Evolutionary conservation across 73 alveolate genomes (phyloP), one percentile per base, ranked within the genome.

Genomic region (Diophrys sp.): DNA sequence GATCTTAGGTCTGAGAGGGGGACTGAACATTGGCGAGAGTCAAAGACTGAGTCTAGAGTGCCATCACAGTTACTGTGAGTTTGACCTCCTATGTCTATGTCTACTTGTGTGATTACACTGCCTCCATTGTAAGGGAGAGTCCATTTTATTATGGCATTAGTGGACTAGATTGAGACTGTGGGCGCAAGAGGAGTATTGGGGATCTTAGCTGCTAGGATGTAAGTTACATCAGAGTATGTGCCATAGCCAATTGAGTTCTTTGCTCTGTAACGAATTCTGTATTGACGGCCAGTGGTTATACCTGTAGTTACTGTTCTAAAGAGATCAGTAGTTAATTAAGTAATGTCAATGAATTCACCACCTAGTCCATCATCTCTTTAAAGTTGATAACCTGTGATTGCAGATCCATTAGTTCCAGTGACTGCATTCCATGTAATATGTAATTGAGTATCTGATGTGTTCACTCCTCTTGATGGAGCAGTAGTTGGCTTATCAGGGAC

Each of bases 281-380:
- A 86, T 1, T 87, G 73, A 31, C 93, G 54, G 8, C 93, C 93
- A n/a, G 77, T 18, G 14, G 28, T 74, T 14, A 86, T 66, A 56
- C 70, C 70, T 54, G 74, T 72, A 18, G 79, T 80, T 2, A 80
- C n/a, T n/a, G n/a, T n/a, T n/a, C n/a, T 32, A 78, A 24, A 11
- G 87, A 69, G 56, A 30, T 69, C 8, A n/a, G n/a, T n/a, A n/a
- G n/a, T n/a, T n/a, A n/a, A n/a, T n/a, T n/a, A n/a, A n/a, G n/a
- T n/a, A n/a, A n/a, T n/a, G n/a, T n/a, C n/a, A 30, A 32, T 0
- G 81, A 85, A 85, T 26, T 75, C 77, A 2, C 93, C 89, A 2
- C 93, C 93, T 14, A 86, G 75, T 23, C 93, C 93, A 54, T 86
- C 87, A 80, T 86, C 93, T 0, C 79, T 79, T 67, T 34, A 24